Percentiles rank a stretch among this genome's conserved stretches.
phyloP scores from a whole-genome alignment of 257 asterid genomes.

The Craterostigma plantagineum region DNA sequence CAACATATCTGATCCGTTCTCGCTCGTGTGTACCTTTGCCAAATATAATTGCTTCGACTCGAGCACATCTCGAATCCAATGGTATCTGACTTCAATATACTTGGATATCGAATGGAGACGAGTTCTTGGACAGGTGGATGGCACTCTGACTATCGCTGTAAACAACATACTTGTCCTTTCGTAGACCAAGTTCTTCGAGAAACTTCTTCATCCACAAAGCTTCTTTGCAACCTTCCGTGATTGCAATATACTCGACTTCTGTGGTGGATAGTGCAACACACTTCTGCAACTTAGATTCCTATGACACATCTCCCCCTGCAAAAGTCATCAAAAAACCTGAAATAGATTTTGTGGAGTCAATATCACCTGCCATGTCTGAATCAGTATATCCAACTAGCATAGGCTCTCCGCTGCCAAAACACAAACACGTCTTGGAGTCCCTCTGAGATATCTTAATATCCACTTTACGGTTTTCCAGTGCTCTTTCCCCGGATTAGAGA shows the following conservation, averaged over 20 bases:
- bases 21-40: not conserved
- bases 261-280: not conserved
- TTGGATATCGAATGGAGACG: not conserved
- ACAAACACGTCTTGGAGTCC: too few species aligned
- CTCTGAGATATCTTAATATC: too few species aligned
- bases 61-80: not conserved
- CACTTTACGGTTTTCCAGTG: too few species aligned
- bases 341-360: constrained; percentile 1
- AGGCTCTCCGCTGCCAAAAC: not conserved
- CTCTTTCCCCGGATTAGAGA: too few species aligned
- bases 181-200: not conserved
- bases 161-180: too few species aligned
- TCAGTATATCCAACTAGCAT: not conserved
- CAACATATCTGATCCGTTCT: not conserved
- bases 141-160: not conserved
- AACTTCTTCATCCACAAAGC: not conserved
- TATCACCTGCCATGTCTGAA: not conserved
- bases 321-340: not conserved
- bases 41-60: not conserved
- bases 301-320: not conserved
- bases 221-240: not conserved
- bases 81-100: not conserved
- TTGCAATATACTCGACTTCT: not conserved
- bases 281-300: not conserved
- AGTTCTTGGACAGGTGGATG: not conserved